A percentile compares a stretch with the other conserved stretches of the same genome.
Conservation (phyloP, 2,329 filamentous ascomycete species). For the Annulohypoxylon truncatum region DNA sequence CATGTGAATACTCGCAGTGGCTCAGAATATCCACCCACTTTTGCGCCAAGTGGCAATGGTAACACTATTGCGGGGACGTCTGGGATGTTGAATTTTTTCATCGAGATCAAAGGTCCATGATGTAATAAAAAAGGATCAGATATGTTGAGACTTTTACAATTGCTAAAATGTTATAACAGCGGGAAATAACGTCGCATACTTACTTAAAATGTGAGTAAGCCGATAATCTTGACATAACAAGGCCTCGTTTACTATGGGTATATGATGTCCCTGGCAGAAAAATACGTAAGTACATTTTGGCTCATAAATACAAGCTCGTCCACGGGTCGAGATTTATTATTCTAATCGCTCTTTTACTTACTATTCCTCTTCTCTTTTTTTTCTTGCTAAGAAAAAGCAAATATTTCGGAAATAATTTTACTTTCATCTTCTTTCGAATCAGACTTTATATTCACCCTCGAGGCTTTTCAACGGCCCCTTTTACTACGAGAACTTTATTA, state of each 20-base stretch:
- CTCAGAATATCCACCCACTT: too few relatives aligned
- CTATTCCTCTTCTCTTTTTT: too few relatives aligned
- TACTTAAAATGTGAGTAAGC: too few relatives aligned
- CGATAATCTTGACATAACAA: neutral
- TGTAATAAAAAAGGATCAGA: neutral
- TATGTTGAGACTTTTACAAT: neutral
- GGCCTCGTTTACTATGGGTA: neutral
- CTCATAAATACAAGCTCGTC: neutral
- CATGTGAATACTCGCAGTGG: too few relatives aligned
- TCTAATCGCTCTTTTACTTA: neutral
- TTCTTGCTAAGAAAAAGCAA: too few relatives aligned
- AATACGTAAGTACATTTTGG: neutral
- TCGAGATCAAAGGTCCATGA: neutral
- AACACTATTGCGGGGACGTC: neutral
- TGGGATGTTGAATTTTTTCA: too few relatives aligned
- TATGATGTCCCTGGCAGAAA: neutral
- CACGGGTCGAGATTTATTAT: neutral
- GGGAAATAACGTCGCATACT: neutral
- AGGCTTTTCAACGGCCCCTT: too few relatives aligned
- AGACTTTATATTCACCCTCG: too few relatives aligned
- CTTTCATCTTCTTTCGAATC: too few relatives aligned
- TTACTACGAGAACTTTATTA: neutral
- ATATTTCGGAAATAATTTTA: too few relatives aligned
- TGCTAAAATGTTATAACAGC: neutral
- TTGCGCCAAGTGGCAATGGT: neutral